These are phyloP conservation scores for Citropsis articulata DNA, from an alignment of 345 rosid genomes.

Conservation along the genomic window DNA sequence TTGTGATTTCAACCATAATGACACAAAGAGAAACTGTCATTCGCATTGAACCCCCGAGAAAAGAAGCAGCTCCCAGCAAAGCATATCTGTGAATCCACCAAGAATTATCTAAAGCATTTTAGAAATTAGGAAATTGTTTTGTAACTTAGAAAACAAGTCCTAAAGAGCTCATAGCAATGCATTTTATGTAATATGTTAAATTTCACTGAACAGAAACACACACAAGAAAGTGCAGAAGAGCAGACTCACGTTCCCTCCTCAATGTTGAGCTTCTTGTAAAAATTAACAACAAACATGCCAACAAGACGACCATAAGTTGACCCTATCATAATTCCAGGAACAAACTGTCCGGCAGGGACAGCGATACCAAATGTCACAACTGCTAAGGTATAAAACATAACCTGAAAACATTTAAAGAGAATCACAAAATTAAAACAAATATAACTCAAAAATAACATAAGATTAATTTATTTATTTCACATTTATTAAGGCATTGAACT, in stretches of 20 bases:
- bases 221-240: neutral
- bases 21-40: slow-evolving; percentile 98
- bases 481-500: neutral
- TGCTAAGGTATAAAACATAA: slow-evolving; percentile 88
- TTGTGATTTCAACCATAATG: slow-evolving; percentile 97
- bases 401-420: slow-evolving; percentile 45
- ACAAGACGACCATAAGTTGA: slow-evolving; percentile 98
- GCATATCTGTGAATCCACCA: slow-evolving; percentile 67
- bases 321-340: slow-evolving; percentile 99
- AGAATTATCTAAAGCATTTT: slow-evolving; percentile 9
- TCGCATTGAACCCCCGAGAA: slow-evolving; percentile 99
- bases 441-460: neutral
- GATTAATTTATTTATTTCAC: neutral
- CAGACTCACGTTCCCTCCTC: slow-evolving; percentile 98
- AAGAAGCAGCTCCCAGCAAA: slow-evolving; percentile 95
- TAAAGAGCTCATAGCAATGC: neutral
- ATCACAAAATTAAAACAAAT: neutral
- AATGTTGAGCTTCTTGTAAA: slow-evolving; percentile 85
- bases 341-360: slow-evolving; percentile 99
- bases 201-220: neutral
- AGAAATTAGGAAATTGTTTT: slow-evolving; percentile 2
- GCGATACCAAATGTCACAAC: slow-evolving; percentile 96
- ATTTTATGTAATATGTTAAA: neutral
- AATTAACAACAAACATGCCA: slow-evolving; percentile 91
- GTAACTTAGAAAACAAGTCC: neutral